These are phyloP conservation scores for Clonostachys sp. DNA, from an alignment of 2,329 filamentous ascomycete genomes.

Conservation along the genomic window DNA sequence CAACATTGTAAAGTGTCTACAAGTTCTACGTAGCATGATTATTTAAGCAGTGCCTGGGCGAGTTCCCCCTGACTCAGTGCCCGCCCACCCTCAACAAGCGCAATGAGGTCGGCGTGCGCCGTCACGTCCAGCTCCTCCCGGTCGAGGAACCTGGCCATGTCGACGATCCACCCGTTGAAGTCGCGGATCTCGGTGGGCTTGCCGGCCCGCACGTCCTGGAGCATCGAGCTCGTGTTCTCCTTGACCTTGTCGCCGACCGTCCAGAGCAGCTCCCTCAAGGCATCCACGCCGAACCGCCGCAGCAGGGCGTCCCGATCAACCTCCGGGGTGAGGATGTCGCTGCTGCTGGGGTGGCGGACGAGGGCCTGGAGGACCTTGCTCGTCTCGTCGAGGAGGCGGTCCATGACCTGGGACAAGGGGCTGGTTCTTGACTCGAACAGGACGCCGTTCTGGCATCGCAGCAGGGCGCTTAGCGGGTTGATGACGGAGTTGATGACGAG, in stretches of 20 bases:
- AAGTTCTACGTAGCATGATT: background rate
- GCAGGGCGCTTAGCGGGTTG: conserved; percentile 78
- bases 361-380: conserved; percentile 67
- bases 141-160: conserved; percentile 33
- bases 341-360: conserved; percentile 50
- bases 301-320: conserved; percentile 7
- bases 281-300: conserved; percentile 35
- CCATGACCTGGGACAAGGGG: conserved; percentile 48
- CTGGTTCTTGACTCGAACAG: conserved; percentile 55
- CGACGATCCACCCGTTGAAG: conserved; percentile 56
- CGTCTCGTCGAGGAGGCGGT: conserved; percentile 69
- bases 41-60: background rate
- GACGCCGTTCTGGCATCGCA: conserved; percentile 74
- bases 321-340: conserved; percentile 24
- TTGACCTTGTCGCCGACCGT: conserved; percentile 40
- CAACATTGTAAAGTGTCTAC: too few species aligned
- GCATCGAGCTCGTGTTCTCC: conserved; percentile 57
- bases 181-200: conserved; percentile 51
- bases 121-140: conserved; percentile 16
- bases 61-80: conserved; percentile 27
- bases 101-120: conserved; percentile 33
- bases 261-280: conserved; percentile 39
- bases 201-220: conserved; percentile 50
- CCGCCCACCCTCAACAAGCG: conserved; percentile 31
- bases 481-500: conserved; percentile 75